phyloP scores from a whole-genome alignment of 1,284 basidiomycete species.

The Termitomyces sp. region DNA sequence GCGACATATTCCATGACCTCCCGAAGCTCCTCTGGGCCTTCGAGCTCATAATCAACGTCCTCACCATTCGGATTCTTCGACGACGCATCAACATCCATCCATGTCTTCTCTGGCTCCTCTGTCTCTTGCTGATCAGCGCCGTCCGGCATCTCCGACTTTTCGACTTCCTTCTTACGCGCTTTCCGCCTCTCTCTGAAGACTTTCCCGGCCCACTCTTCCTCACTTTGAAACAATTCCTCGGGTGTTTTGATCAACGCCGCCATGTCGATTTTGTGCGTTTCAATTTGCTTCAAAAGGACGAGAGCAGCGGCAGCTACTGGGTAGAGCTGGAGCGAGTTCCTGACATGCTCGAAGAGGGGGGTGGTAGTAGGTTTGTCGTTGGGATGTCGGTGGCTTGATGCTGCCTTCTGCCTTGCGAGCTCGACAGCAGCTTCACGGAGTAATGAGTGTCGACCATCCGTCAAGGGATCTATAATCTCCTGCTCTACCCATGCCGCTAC shows the following conservation, averaged over 20 bases:
- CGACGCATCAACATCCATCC: slow-evolving; percentile 24
- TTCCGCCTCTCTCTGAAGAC: slow-evolving; percentile 31
- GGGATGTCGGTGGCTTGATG: slow-evolving; percentile 2
- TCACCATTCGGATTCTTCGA: slow-evolving; percentile 17
- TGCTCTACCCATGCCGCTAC: slow-evolving; percentile 55
- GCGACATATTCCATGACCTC: slow-evolving; percentile 49
- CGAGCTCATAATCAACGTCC: slow-evolving; percentile 26
- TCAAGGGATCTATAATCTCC: slow-evolving; percentile 57
- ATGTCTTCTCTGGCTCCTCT: slow-evolving; percentile 28
- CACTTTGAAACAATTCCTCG: slow-evolving; percentile 60
- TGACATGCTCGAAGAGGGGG: slow-evolving; percentile 35
- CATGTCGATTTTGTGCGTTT: slow-evolving; percentile 59
- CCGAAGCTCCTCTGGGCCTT: slow-evolving; percentile 45
- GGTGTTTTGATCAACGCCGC: slow-evolving; percentile 55
- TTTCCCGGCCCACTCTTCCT: slow-evolving; percentile 55
- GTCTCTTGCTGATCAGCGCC: slow-evolving; percentile 20
- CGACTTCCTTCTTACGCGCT: slow-evolving; percentile 16
- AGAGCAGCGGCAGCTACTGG: slow-evolving; percentile 39
- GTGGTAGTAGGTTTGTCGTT: not conserved
- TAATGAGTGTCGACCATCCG: slow-evolving; percentile 48
- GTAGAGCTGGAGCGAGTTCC: slow-evolving; percentile 39
- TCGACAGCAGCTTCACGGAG: slow-evolving; percentile 33
- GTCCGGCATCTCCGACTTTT: slow-evolving; percentile 18
- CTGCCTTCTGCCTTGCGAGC: slow-evolving; percentile 20
- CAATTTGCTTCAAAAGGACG: slow-evolving; percentile 37